Evolutionary conservation across 345 rosid species (phyloP).

Genomic region (Moringa oleifera): DNA sequence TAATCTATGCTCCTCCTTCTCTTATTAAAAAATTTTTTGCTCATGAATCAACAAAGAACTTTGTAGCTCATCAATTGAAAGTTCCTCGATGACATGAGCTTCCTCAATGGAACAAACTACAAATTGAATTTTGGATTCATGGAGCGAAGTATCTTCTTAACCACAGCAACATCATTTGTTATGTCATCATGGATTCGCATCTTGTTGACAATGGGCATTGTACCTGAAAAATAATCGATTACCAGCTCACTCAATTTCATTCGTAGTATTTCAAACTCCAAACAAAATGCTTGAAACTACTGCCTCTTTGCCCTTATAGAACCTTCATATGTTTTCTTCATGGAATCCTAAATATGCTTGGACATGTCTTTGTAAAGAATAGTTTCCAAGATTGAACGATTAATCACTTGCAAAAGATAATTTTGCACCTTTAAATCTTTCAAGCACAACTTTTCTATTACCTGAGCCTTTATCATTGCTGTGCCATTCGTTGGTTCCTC

Average conservation of each 20-base stretch:
- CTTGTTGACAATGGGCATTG: not conserved
- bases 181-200: not conserved
- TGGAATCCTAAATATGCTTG: too few species aligned
- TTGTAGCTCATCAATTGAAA: not conserved
- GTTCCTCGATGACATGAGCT: too few species aligned
- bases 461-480: not conserved
- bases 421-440: too few species aligned
- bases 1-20: not conserved
- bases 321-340: too few species aligned
- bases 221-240: not conserved
- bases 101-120: too few species aligned
- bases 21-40: not conserved
- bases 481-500: not conserved
- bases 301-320: conserved; percentile 1
- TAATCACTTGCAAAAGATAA: too few species aligned
- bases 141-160: not conserved
- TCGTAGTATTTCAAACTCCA: not conserved
- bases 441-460: not conserved
- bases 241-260: not conserved
- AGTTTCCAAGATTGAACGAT: conserved; percentile 4
- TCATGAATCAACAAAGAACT: conserved; percentile 5
- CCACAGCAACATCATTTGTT: not conserved
- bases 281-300: not conserved
- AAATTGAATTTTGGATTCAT: not conserved
- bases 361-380: conserved; percentile 1